Percentiles rank a stretch among this genome's conserved stretches.
phyloP scores from a whole-genome alignment of 495 filamentous ascomycete genomes.

The Glutinoglossum americanum region DNA sequence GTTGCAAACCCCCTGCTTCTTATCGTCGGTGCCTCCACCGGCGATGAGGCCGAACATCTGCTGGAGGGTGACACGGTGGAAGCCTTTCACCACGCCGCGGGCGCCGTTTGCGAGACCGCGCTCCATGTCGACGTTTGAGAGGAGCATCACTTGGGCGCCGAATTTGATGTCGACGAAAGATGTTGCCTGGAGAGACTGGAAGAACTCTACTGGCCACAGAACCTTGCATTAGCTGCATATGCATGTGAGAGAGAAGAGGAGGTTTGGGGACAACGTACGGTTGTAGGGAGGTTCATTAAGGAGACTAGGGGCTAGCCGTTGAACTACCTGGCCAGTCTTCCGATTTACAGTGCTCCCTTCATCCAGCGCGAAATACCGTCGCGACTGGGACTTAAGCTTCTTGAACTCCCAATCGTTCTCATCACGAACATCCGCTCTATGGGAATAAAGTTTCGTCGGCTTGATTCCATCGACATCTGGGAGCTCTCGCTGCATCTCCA shows the following conservation, averaged over 20 bases:
- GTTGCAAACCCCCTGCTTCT: conserved; percentile 4
- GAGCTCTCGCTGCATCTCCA: no score
- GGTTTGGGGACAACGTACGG: no score
- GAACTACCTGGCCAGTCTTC: no score
- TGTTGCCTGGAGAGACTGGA: conserved; percentile 13
- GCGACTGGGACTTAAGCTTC: no score
- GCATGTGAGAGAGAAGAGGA: no score
- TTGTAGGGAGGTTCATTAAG: no score
- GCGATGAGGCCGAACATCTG: no score
- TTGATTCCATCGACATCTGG: conserved; percentile 5
- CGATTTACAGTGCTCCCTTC: no score
- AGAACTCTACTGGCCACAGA: no score
- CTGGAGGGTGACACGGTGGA: conserved; percentile 4
- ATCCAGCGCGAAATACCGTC: no score
- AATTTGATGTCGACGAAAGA: conserved; percentile 18
- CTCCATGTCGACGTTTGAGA: conserved; percentile 20
- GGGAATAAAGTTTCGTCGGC: conserved; percentile 11
- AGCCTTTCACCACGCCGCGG: conserved; percentile 24
- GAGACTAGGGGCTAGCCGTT: no score
- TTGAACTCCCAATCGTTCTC: conserved; percentile 8
- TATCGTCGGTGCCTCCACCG: background rate
- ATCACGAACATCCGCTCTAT: conserved; percentile 5
- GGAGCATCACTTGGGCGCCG: conserved; percentile 24
- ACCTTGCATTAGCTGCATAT: no score
- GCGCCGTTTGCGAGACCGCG: conserved; percentile 27